A percentile compares a stretch with the other conserved stretches of the same genome.
These are phyloP conservation scores for Craterostigma plantagineum DNA, from an alignment of 257 asterid species.

Conservation along the genomic window DNA sequence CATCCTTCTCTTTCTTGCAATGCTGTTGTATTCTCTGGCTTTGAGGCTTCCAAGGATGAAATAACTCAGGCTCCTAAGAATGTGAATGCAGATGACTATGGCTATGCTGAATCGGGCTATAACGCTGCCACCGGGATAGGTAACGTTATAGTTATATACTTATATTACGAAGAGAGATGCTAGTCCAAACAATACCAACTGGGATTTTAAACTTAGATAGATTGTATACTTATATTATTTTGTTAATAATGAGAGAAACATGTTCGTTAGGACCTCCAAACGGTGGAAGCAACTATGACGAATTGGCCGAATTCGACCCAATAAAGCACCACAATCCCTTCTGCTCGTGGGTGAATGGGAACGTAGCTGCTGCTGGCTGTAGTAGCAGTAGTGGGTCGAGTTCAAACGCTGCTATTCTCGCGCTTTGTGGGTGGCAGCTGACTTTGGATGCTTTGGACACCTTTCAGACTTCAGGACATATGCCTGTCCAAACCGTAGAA, in stretches of 20 bases:
- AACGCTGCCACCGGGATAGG: slow-evolving; percentile 51
- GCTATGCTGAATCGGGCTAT: slow-evolving; percentile 70
- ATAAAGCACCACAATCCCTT: slow-evolving; percentile 76
- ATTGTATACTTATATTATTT: no score
- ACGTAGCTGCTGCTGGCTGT: slow-evolving; percentile 98
- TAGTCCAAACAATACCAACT: no score
- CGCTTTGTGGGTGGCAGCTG: slow-evolving; percentile 93
- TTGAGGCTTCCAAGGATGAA: slow-evolving; percentile 88
- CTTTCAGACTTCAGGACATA: slow-evolving; percentile 70
- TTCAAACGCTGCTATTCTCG: slow-evolving; percentile 54
- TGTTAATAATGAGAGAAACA: no score
- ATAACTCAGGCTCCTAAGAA: slow-evolving; percentile 64
- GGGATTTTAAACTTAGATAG: no score
- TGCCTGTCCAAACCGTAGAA: slow-evolving; percentile 77
- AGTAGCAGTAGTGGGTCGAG: slow-evolving; percentile 65
- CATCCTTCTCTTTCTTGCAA: slow-evolving; percentile 96
- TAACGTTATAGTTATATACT: slow-evolving; percentile 12
- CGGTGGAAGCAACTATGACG: slow-evolving; percentile 89
- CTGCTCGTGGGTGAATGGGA: slow-evolving; percentile 99
- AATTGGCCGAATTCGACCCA: slow-evolving; percentile 81
- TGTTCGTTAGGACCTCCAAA: slow-evolving; percentile 48
- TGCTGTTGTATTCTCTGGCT: slow-evolving; percentile 72
- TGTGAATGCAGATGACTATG: slow-evolving; percentile 56
- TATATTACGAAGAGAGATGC: neutral
- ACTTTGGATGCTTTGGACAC: slow-evolving; percentile 94